Evolutionary conservation across 257 asterid species (phyloP).

Genomic region (Scutellaria barbata): DNA sequence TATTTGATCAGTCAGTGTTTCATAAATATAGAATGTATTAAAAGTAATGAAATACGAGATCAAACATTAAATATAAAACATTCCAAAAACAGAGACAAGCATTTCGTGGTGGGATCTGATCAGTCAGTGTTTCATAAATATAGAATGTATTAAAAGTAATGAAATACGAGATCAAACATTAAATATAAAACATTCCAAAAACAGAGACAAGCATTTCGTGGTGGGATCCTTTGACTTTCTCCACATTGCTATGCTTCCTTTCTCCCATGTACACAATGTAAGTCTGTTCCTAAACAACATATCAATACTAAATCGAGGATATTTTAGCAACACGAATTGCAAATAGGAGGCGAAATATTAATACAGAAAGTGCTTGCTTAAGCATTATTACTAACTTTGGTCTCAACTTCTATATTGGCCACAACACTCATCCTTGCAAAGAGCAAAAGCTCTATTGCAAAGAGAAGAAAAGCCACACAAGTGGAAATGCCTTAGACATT

Average conservation of each 20-base stretch:
- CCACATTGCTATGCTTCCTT: constrained; percentile 37
- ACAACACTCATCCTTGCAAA: no score
- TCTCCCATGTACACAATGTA: constrained; percentile 49
- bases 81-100: constrained; percentile 43
- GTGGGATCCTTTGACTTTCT: constrained; percentile 39
- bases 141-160: neutral
- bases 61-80: constrained; percentile 22
- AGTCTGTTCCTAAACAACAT: constrained; percentile 23
- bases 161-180: neutral
- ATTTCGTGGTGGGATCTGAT: constrained; percentile 42
- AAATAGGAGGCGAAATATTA: no score
- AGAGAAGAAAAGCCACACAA: no score
- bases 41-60: neutral
- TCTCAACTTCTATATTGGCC: no score
- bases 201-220: constrained; percentile 44
- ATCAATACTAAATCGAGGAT: neutral
- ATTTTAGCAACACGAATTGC: no score
- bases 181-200: constrained; percentile 41
- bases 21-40: neutral
- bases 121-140: no score
- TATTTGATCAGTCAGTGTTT: no score
- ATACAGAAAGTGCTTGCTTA: no score
- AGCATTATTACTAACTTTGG: no score
- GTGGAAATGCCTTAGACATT: no score
- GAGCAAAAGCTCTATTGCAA: no score